Percentiles rank a stretch among this genome's conserved stretches.
These are phyloP conservation scores for Phytophthora colocasiae DNA, from an alignment of 352 stramenopile species.

Conservation along the genomic window DNA sequence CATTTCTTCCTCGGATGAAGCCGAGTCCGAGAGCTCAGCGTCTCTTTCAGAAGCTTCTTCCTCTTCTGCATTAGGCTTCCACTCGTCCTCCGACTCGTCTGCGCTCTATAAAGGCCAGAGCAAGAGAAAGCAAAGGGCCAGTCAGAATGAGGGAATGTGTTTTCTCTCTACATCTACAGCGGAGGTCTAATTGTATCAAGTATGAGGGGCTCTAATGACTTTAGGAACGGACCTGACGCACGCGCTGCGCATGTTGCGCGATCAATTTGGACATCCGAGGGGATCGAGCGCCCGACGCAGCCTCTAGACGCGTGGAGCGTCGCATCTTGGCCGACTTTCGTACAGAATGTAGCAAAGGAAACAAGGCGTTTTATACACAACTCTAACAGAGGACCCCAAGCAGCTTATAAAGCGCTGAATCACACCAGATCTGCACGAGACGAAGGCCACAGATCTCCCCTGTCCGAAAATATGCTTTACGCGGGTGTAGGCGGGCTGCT, in stretches of 20 bases:
- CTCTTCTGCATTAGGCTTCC: constrained; percentile 42
- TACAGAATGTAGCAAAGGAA: constrained; percentile 32
- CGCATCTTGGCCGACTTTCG: constrained; percentile 46
- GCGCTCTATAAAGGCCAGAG: constrained; percentile 30
- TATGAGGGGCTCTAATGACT: constrained; percentile 2
- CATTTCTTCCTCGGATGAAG: constrained; percentile 42
- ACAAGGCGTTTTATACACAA: constrained; percentile 11
- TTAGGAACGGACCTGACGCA: constrained; percentile 43
- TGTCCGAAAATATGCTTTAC: constrained; percentile 10
- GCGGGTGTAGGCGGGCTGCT: constrained; percentile 5
- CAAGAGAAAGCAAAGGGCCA: constrained; percentile 18
- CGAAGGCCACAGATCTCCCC: constrained; percentile 15
- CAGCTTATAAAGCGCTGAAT: constrained; percentile 19
- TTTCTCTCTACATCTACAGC: constrained; percentile 13
- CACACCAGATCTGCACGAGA: constrained; percentile 10
- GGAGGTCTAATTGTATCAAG: constrained; percentile 3
- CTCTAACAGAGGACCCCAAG: constrained; percentile 1
- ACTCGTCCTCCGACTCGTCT: constrained; percentile 55
- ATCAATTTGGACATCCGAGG: constrained; percentile 74
- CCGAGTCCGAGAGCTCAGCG: constrained; percentile 43
- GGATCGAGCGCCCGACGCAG: constrained; percentile 46
- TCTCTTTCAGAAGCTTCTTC: constrained; percentile 49
- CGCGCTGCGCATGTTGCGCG: constrained; percentile 45
- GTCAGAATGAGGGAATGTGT: constrained; percentile 20
- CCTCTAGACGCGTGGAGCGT: constrained; percentile 69